Percentiles rank a stretch among this genome's conserved stretches.
phyloP scores from a whole-genome alignment of 139 green algal species.

The Chlorella ohadii region DNA sequence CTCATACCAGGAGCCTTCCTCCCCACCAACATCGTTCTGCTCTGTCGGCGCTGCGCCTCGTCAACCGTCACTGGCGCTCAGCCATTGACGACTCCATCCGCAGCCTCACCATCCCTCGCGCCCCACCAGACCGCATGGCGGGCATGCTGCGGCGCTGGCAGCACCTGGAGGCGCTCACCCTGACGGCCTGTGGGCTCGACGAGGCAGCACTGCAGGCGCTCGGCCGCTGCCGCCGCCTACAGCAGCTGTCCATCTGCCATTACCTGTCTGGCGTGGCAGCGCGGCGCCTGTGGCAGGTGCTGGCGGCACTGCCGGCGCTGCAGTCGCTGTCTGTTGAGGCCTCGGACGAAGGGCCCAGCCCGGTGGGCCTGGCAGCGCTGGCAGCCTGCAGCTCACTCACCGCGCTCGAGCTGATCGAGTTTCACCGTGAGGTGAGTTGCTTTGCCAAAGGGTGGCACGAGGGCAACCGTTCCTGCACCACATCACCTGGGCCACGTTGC shows the following conservation, averaged over 20 bases:
- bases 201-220: not conserved
- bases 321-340: not conserved
- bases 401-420: not conserved
- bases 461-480: too few species aligned
- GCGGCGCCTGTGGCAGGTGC: not conserved
- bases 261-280: not conserved
- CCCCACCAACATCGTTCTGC: not conserved
- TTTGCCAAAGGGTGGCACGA: too few species aligned
- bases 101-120: too few species aligned
- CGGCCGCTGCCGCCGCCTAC: not conserved
- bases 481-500: too few species aligned
- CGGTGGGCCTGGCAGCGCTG: not conserved
- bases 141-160: not conserved
- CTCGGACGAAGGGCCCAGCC: too few species aligned
- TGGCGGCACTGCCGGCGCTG: not conserved
- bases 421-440: not conserved
- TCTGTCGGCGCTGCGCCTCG: not conserved
- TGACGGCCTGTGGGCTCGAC: not conserved
- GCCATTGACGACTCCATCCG: not conserved
- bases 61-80: not conserved
- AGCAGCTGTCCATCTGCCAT: not conserved
- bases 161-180: not conserved
- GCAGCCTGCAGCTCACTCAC: not conserved
- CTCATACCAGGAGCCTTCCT: not conserved
- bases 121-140: not conserved